Conservation (phyloP, 169 alveolate genomes). For the Cryptosporidium parvum region DNA sequence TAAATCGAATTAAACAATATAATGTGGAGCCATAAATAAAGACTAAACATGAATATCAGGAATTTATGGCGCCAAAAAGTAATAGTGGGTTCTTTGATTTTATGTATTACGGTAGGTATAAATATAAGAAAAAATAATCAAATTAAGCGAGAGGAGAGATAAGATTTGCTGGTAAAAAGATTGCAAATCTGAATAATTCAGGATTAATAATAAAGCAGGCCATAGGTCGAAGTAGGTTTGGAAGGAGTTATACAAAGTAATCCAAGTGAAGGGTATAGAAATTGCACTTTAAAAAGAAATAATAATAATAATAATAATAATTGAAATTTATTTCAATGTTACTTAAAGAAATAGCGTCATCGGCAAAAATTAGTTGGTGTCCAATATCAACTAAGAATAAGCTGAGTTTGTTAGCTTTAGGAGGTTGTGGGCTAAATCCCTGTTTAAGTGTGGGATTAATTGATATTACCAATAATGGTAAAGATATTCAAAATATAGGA, state of each 20-base stretch:
- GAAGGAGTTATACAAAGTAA: neutral
- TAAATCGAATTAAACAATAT: neutral
- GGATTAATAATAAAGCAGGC: conserved; percentile 12
- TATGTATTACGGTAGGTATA: neutral
- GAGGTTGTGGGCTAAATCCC: conserved; percentile 65
- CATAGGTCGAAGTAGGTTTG: conserved; percentile 7
- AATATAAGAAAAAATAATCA: neutral
- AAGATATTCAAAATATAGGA: conserved; percentile 31
- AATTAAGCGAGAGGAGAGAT: conserved; percentile 1
- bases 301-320: neutral
- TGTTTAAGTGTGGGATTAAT: conserved; percentile 40
- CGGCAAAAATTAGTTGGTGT: conserved; percentile 75
- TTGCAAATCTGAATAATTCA: conserved; percentile 4
- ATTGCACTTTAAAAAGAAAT: neutral
- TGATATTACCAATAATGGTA: conserved; percentile 42
- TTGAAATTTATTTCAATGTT: conserved; percentile 38
- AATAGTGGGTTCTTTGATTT: conserved; percentile 9
- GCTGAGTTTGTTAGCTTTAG: conserved; percentile 44
- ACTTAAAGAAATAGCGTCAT: conserved; percentile 48
- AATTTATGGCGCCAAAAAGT: conserved; percentile 19
- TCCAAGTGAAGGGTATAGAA: conserved; percentile 4
- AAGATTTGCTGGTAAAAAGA: neutral
- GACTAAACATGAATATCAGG: conserved; percentile 28
- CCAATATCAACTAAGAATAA: conserved; percentile 29
- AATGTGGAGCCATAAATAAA: conserved; percentile 7